Percentiles rank a stretch among this genome's conserved stretches.
Evolutionary conservation across 805 yeast genomes (phyloP).

Genomic region (Lipomyces yamanashiensis): DNA sequence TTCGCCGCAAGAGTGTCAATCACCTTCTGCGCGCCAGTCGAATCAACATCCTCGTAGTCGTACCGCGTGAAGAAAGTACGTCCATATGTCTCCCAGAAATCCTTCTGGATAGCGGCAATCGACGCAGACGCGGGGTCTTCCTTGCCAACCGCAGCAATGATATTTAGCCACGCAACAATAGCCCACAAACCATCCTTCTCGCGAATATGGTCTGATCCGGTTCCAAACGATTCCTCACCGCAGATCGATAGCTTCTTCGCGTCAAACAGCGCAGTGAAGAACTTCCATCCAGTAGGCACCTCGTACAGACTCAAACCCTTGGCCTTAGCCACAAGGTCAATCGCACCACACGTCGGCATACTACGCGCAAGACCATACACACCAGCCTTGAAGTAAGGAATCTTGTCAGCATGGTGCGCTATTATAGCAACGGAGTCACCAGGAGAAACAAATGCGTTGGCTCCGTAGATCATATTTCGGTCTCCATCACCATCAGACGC

Average conservation of each 20-base stretch:
- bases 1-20: constrained; percentile 56
- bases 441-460: constrained; percentile 92
- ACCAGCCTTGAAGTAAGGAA: constrained; percentile 92
- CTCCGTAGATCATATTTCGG: constrained; percentile 97
- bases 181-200: constrained; percentile 99
- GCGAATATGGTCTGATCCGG: constrained; percentile 96
- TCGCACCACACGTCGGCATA: constrained; percentile 96
- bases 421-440: constrained; percentile 98
- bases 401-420: constrained; percentile 79
- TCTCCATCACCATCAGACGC: constrained; percentile 99
- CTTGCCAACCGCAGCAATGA: constrained; percentile 78
- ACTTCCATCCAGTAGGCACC: constrained; percentile 98
- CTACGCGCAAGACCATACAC: constrained; percentile 93
- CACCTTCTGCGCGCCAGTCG: constrained; percentile 74
- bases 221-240: constrained; percentile 98
- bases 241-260: constrained; percentile 92
- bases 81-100: constrained; percentile 91
- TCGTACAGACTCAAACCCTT: constrained; percentile 81
- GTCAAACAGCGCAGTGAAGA: constrained; percentile 93
- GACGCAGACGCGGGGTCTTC: constrained; percentile 66
- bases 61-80: constrained; percentile 96
- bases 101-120: constrained; percentile 76
- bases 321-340: constrained; percentile 84
- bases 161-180: constrained; percentile 93
- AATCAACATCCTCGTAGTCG: constrained; percentile 83